Percentiles rank a stretch among this genome's conserved stretches.
phyloP scores from a whole-genome alignment of 2,329 filamentous ascomycete species.

The Exophiala sp. region DNA sequence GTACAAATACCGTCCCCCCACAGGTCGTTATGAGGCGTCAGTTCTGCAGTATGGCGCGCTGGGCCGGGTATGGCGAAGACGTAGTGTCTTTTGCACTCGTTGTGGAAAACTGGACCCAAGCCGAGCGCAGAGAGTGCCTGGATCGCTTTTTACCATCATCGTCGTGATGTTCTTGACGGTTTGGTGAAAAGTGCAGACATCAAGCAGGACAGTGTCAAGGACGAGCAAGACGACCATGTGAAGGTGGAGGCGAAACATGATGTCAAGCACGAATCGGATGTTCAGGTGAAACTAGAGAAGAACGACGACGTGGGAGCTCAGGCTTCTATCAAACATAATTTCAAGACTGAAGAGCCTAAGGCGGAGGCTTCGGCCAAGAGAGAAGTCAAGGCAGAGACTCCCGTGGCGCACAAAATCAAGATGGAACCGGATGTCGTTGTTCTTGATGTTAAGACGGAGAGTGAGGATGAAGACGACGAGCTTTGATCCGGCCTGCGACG shows the following conservation, averaged over 20 bases:
- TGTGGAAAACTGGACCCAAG: constrained; percentile 86
- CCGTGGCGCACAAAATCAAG: background rate
- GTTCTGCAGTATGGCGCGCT: constrained; percentile 82
- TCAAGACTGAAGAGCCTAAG: constrained; percentile 3
- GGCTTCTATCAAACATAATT: constrained; percentile 1
- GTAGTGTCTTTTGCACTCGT: constrained; percentile 81
- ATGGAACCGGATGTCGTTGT: background rate
- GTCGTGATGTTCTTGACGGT: constrained; percentile 49
- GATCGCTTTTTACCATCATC: constrained; percentile 70
- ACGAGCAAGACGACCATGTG: background rate
- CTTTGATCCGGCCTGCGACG: constrained; percentile 4
- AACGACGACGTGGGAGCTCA: constrained; percentile 6
- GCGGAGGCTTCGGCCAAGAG: background rate
- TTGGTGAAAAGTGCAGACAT: constrained; percentile 5
- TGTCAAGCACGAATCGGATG: no score
- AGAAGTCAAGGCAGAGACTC: background rate
- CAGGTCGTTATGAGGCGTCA: constrained; percentile 69
- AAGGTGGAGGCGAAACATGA: background rate
- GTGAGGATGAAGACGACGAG: constrained; percentile 21
- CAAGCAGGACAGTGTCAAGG: background rate
- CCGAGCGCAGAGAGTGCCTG: constrained; percentile 68
- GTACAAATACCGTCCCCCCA: constrained; percentile 66
- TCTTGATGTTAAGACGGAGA: constrained; percentile 8
- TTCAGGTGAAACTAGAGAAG: background rate
- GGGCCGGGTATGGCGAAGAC: constrained; percentile 63